Evolutionary conservation across 2,329 filamentous ascomycete species (phyloP).

Genomic region (Arthrobotrys pseudoclavata): DNA sequence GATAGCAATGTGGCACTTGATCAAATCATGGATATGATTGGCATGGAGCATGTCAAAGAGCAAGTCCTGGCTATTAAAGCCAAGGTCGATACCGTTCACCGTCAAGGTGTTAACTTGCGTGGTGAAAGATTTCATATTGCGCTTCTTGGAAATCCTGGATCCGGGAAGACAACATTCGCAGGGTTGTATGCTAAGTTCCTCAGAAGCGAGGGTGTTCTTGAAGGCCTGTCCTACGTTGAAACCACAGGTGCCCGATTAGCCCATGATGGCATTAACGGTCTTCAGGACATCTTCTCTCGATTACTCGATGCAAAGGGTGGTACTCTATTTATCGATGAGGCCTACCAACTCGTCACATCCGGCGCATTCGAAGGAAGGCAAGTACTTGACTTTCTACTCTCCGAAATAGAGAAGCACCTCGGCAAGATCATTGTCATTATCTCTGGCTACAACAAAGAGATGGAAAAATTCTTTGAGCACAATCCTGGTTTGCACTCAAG

Average conservation of each 20-base stretch:
- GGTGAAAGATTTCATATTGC: conserved; percentile 75
- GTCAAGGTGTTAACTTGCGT: conserved; percentile 72
- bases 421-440: conserved; percentile 80
- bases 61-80: conserved; percentile 75
- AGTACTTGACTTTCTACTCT: conserved; percentile 78
- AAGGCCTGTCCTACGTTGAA: conserved; percentile 75
- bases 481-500: conserved; percentile 79
- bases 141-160: conserved; percentile 81
- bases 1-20: conserved; percentile 73
- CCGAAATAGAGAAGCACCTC: conserved; percentile 78
- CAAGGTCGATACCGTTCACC: conserved; percentile 73
- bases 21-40: conserved; percentile 77
- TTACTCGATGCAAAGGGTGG: conserved; percentile 75
- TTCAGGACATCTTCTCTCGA: conserved; percentile 71
- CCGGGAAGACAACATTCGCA: conserved; percentile 81
- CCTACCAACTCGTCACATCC: conserved; percentile 78
- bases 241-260: conserved; percentile 78
- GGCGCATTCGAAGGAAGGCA: conserved; percentile 72
- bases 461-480: conserved; percentile 82
- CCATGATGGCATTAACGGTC: conserved; percentile 73
- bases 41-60: conserved; percentile 77
- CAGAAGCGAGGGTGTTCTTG: conserved; percentile 73
- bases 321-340: conserved; percentile 82
- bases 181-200: conserved; percentile 78
- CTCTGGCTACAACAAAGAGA: conserved; percentile 79